Evolutionary conservation across 1,284 basidiomycete species (phyloP).

Genomic region (Cryptococcus neoformans): DNA sequence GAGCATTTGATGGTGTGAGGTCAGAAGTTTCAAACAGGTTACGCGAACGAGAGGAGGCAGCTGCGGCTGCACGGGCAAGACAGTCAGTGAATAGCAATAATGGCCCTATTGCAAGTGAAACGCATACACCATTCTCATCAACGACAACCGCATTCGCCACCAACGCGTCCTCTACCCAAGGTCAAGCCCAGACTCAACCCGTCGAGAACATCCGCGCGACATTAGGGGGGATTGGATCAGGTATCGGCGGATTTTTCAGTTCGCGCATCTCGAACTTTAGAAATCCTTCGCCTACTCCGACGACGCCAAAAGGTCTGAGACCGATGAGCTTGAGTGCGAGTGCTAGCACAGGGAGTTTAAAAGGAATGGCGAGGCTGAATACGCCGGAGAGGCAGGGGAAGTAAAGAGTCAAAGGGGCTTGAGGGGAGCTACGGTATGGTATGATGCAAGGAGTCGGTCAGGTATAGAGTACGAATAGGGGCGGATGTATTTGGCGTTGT

Average conservation of each 20-base stretch:
- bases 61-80: slow-evolving; percentile 1
- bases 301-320: slow-evolving; percentile 15
- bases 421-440: too few species aligned
- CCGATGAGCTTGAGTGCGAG: slow-evolving; percentile 30
- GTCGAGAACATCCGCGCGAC: slow-evolving; percentile 31
- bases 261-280: slow-evolving; percentile 25
- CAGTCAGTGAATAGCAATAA: slow-evolving; percentile 1
- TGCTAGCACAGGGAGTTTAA: slow-evolving; percentile 4
- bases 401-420: too few species aligned
- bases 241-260: slow-evolving; percentile 44
- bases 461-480: too few species aligned
- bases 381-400: too few species aligned
- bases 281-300: neutral
- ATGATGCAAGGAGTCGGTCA: too few species aligned
- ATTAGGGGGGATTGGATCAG: slow-evolving; percentile 39
- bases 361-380: neutral
- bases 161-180: neutral
- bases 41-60: slow-evolving; percentile 27
- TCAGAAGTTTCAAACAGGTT: slow-evolving; percentile 39
- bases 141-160: neutral
- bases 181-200: slow-evolving; percentile 2
- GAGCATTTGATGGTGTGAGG: slow-evolving; percentile 80
- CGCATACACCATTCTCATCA: neutral
- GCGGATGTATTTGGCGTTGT: too few species aligned
- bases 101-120: neutral